These are phyloP conservation scores for Pseudocercospora pini-densiflorae DNA, from an alignment of 2,329 filamentous ascomycete genomes.

Conservation along the genomic window DNA sequence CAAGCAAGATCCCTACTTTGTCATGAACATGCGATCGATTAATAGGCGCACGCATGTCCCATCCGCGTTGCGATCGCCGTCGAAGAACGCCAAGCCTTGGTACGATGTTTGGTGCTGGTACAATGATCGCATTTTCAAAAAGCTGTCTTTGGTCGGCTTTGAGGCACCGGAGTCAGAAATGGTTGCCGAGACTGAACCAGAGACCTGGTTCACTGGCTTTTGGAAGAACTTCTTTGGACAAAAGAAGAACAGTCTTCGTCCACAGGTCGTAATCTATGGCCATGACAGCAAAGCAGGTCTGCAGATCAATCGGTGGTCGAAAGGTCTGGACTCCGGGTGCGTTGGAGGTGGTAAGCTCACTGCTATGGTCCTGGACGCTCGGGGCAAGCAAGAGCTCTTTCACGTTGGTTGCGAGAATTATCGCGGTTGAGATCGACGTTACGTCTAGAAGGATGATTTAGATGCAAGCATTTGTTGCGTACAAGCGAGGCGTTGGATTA, in stretches of 20 bases:
- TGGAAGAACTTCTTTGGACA: constrained; percentile 32
- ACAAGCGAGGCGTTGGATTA: constrained; percentile 23
- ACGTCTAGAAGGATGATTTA: not conserved
- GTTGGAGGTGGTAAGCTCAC: constrained; percentile 75
- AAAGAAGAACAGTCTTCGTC: constrained; percentile 49
- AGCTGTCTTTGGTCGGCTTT: constrained; percentile 28
- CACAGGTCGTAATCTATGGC: constrained; percentile 76
- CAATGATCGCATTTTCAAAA: constrained; percentile 35
- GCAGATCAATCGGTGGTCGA: constrained; percentile 69
- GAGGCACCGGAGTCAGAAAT: constrained; percentile 14
- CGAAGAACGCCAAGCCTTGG: constrained; percentile 36
- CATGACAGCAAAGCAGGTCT: constrained; percentile 80
- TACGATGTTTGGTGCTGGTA: constrained; percentile 41
- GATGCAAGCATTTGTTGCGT: constrained; percentile 13
- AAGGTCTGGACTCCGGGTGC: constrained; percentile 86
- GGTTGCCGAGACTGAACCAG: constrained; percentile 5
- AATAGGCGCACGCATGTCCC: constrained; percentile 65
- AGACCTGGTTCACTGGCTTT: constrained; percentile 15
- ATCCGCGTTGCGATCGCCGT: constrained; percentile 44
- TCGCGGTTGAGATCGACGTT: constrained; percentile 11
- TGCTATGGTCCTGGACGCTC: constrained; percentile 73
- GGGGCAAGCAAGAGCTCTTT: constrained; percentile 41
- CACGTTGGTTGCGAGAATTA: constrained; percentile 49
- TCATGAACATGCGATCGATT: constrained; percentile 92
- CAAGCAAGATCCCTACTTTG: constrained; percentile 74